A percentile compares a stretch with the other conserved stretches of the same genome.
phyloP scores from a whole-genome alignment of 2,329 filamentous ascomycete species.

The Ophiostoma populinum region DNA sequence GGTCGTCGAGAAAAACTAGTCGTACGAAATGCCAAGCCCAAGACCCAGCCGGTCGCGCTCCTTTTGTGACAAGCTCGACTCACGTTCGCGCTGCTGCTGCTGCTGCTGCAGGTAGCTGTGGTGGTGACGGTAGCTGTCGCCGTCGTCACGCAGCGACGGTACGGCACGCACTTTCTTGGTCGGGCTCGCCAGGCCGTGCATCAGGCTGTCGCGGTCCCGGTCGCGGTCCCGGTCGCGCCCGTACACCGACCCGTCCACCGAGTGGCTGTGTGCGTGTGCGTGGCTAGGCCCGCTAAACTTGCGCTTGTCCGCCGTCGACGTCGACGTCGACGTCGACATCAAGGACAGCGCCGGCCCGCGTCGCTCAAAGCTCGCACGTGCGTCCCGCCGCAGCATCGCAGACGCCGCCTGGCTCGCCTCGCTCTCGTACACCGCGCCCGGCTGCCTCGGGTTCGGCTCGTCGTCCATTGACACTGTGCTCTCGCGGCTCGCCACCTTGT shows the following conservation, averaged over 20 bases:
- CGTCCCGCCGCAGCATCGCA: conserved; percentile 50
- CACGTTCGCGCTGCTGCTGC: conserved; percentile 1
- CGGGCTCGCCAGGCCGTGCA: conserved; percentile 25
- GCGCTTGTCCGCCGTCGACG: conserved; percentile 27
- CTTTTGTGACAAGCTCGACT: no score
- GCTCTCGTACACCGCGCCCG: conserved; percentile 50
- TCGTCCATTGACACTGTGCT: conserved; percentile 62
- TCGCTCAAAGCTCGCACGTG: conserved; percentile 35
- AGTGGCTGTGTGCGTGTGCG: conserved; percentile 14
- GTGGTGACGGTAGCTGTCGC: conserved; percentile 11
- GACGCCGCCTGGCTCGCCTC: conserved; percentile 65
- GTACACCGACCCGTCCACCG: conserved; percentile 1
- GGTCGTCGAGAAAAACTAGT: no score
- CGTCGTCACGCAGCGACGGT: conserved; percentile 21
- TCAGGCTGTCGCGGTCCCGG: conserved; percentile 33
- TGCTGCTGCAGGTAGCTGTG: conserved; percentile 5
- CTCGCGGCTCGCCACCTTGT: conserved; percentile 63
- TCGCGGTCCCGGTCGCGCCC: conserved; percentile 25
- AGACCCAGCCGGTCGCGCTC: conserved; percentile 25
- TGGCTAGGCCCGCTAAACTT: conserved; percentile 23
- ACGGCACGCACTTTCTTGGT: conserved; percentile 33
- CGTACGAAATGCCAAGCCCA: conserved; percentile 36
- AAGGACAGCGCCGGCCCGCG: conserved; percentile 15
- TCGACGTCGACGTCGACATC: conserved; percentile 1
- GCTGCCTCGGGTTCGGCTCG: no score